These are phyloP conservation scores for Chaetoceros muelleri DNA, from an alignment of 108 stramenopile species.

Conservation along the genomic window DNA sequence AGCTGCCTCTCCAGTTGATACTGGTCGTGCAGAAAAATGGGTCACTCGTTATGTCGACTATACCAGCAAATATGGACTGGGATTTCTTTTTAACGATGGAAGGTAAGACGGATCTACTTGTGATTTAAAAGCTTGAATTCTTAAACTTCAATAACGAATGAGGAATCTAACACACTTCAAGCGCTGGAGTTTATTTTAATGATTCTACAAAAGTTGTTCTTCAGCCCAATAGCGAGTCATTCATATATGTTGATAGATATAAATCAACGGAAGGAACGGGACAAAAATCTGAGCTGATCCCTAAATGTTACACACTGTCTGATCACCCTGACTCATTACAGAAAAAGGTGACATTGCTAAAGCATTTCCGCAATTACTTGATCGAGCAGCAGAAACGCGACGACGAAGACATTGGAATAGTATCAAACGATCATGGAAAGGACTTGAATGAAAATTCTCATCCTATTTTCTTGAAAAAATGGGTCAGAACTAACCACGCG, in stretches of 20 bases:
- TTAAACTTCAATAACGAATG: neutral
- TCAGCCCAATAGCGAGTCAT: slow-evolving; percentile 65
- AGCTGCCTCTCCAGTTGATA: slow-evolving; percentile 17
- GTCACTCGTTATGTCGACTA: slow-evolving; percentile 96
- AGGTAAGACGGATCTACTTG: too few relatives aligned
- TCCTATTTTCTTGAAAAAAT: slow-evolving; percentile 88
- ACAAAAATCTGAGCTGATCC: slow-evolving; percentile 16
- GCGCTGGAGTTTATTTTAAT: slow-evolving; percentile 97
- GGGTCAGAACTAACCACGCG: slow-evolving; percentile 95
- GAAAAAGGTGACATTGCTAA: slow-evolving; percentile 94
- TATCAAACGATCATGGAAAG: slow-evolving; percentile 10
- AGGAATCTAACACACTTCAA: slow-evolving; percentile 5
- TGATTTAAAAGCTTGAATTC: neutral
- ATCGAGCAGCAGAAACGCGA: slow-evolving; percentile 79
- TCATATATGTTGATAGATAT: slow-evolving; percentile 88
- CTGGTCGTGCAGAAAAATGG: slow-evolving; percentile 68
- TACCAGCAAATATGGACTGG: slow-evolving; percentile 95
- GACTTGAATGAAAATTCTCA: slow-evolving; percentile 4
- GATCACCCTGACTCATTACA: slow-evolving; percentile 73
- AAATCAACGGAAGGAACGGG: slow-evolving; percentile 18
- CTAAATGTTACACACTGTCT: slow-evolving; percentile 55
- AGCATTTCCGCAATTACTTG: slow-evolving; percentile 93
- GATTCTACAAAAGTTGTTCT: slow-evolving; percentile 93
- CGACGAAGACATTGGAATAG: slow-evolving; percentile 27
- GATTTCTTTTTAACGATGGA: slow-evolving; percentile 90